A percentile compares a stretch with the other conserved stretches of the same genome.
phyloP scores from a whole-genome alignment of 1,139 yeast genomes.

The Nakaseomyces sp. region DNA sequence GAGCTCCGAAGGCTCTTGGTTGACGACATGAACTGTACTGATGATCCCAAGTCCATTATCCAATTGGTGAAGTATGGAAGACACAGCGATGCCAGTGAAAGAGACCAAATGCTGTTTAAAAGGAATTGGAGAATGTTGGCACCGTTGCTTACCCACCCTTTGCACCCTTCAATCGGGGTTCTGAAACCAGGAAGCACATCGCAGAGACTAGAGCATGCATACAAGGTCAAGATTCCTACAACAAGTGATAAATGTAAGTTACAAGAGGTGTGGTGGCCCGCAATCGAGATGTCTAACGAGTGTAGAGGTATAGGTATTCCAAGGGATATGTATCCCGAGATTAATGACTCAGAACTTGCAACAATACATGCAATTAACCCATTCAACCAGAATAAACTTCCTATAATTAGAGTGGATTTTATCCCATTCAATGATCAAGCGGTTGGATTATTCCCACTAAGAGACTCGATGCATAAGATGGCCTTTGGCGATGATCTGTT shows the following conservation, averaged over 20 bases:
- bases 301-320: constrained; percentile 20
- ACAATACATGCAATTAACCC: constrained; percentile 4
- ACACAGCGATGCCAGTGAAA: background rate
- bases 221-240: constrained; percentile 4
- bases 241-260: background rate
- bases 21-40: background rate
- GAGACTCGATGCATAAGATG: background rate
- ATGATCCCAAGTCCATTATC: background rate
- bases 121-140: background rate
- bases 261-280: constrained; percentile 16
- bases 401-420: background rate
- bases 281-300: constrained; percentile 12
- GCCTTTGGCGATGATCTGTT: background rate
- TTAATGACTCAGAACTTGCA: background rate
- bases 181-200: background rate
- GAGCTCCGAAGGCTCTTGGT: background rate
- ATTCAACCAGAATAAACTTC: background rate
- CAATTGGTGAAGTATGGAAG: background rate
- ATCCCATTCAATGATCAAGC: background rate
- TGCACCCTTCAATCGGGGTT: background rate
- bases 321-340: constrained; percentile 2
- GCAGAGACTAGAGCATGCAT: constrained; percentile 3
- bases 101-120: background rate
- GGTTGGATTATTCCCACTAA: constrained; percentile 1
- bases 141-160: background rate